Evolutionary conservation across 192 early-diverging fungal genomes (phyloP), one percentile per base, ranked within the genome.

Genomic region (Coemansia sp.): DNA sequence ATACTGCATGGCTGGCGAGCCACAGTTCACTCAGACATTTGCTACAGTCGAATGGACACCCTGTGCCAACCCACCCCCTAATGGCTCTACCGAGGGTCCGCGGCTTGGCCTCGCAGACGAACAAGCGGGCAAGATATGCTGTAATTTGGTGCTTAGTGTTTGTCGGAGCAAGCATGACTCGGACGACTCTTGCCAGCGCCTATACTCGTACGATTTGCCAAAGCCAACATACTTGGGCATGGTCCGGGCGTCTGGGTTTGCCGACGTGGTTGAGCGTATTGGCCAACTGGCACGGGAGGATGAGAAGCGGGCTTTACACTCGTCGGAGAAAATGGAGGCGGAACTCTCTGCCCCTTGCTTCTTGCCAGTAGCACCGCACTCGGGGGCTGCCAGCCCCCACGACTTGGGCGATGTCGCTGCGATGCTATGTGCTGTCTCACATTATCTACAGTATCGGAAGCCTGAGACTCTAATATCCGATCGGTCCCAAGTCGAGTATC

Each of bases 171-270:
- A 22, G 20, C n/a, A 62, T 20, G n/a, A 24, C 3, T 11, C 61
- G 31, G 36, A 40, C 38, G 36, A 40, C 22, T 8, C 36, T 2
- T 9, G 13, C 9, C 55, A 58, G 55, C 27, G 27, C 24, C 18
- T 24, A 8, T 20, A 22, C 20, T 9, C 20, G 8, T 15, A 24
- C 38, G 38, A 40, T 0, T 22, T 39, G 20, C n/a, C 8, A 13
- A 60, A 10, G 20, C 61, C 61, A 9, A 62, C 61, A 10, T 62
- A 62, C 22, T 62, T 41, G 36, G 61, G 61, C 38, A 40, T 40
- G 16, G 38, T 62, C 38, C 40, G 38, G 20, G 29, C 61, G 20
- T 62, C n/a, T 40, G 61, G 38, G 5, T 62, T 62, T 40, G 36
- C n/a, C 0, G 38, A 62, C 27, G 22, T 24, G 38, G 18, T 62